phyloP scores from a whole-genome alignment of 2,329 filamentous ascomycete species.

The Talaromyces sp. region DNA sequence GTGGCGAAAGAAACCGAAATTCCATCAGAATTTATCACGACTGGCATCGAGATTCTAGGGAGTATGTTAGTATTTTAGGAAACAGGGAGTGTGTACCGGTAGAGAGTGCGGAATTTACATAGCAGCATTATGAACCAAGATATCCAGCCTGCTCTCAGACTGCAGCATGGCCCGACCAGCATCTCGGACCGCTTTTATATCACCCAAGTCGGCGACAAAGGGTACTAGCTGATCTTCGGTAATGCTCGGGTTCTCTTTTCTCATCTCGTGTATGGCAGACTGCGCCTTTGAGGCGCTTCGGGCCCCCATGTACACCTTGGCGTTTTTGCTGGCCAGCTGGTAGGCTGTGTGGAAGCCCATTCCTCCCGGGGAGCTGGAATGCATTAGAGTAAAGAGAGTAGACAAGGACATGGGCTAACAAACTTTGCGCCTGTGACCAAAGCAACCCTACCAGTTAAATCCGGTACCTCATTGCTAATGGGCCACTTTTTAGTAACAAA shows the following conservation, averaged over 20 bases:
- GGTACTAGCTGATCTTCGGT: neutral
- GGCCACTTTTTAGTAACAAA: too few relatives aligned
- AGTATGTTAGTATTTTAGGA: neutral
- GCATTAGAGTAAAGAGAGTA: too few relatives aligned
- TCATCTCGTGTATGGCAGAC: slow-evolving; percentile 42
- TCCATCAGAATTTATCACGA: neutral
- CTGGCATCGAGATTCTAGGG: neutral
- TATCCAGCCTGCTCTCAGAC: slow-evolving; percentile 1
- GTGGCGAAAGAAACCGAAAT: slow-evolving; percentile 1
- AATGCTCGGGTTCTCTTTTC: slow-evolving; percentile 22
- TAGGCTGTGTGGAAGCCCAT: too few relatives aligned
- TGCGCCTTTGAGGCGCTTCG: slow-evolving; percentile 42
- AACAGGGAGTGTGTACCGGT: neutral
- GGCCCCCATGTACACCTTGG: slow-evolving; percentile 50
- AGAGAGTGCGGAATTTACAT: neutral
- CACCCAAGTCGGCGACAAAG: neutral
- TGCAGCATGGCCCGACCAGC: neutral
- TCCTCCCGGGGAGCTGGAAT: too few relatives aligned
- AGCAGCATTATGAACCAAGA: slow-evolving; percentile 3
- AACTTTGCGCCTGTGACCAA: too few relatives aligned
- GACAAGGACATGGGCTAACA: too few relatives aligned
- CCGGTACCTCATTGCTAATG: too few relatives aligned
- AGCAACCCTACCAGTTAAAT: too few relatives aligned
- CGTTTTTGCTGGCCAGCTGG: slow-evolving; percentile 28
- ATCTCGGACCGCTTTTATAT: slow-evolving; percentile 1